phyloP scores from a whole-genome alignment of 805 yeast genomes.

The Kregervanrija delftensis region DNA sequence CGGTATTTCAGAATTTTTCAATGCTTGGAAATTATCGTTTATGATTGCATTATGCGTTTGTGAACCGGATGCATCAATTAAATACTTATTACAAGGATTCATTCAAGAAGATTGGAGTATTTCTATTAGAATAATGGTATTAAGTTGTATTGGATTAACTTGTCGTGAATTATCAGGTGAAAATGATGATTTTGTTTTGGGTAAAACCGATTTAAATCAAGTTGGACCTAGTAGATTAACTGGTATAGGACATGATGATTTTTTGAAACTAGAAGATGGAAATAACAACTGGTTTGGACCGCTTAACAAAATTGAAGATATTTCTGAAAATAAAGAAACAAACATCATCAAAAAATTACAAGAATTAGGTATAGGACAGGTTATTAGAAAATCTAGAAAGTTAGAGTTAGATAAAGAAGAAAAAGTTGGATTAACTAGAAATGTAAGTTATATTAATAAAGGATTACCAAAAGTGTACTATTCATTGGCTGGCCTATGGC shows the following conservation, averaged over 20 bases:
- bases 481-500: constrained; percentile 48
- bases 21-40: constrained; percentile 55
- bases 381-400: constrained; percentile 36
- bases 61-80: constrained; percentile 34
- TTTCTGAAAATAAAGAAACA: constrained; percentile 25
- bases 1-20: constrained; percentile 45
- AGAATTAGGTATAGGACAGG: constrained; percentile 27
- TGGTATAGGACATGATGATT: constrained; percentile 36
- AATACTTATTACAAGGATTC: constrained; percentile 40
- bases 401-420: constrained; percentile 15
- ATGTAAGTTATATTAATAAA: constrained; percentile 30
- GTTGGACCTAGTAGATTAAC: constrained; percentile 36
- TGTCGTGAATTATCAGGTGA: constrained; percentile 63
- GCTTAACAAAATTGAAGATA: background rate
- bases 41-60: constrained; percentile 59
- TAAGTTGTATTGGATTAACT: constrained; percentile 63
- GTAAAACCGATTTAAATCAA: constrained; percentile 27
- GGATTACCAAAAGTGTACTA: constrained; percentile 38
- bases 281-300: constrained; percentile 2
- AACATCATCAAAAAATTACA: constrained; percentile 18
- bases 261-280: constrained; percentile 20
- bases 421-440: constrained; percentile 11
- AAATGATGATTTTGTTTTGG: constrained; percentile 41
- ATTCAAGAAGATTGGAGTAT: constrained; percentile 72
- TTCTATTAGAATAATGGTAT: constrained; percentile 64